Percentiles rank a stretch among this genome's conserved stretches.
phyloP scores from a whole-genome alignment of 768 basidiomycete genomes.

The Lentinula sp. region DNA sequence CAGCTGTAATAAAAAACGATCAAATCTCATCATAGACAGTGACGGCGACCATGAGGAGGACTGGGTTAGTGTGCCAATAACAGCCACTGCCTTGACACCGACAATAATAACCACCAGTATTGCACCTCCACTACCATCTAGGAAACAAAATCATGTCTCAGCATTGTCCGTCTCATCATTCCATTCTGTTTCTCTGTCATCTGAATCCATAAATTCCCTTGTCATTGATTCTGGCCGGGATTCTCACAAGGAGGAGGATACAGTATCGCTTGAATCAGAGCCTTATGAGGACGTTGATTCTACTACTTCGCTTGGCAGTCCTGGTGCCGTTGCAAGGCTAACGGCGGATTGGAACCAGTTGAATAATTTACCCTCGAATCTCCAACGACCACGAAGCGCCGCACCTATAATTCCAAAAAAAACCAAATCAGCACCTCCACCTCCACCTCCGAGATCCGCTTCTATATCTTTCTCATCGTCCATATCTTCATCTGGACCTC shows the following conservation, averaged over 20 bases:
- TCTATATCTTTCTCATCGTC: conserved; percentile 14
- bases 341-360: conserved; percentile 43
- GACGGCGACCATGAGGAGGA: conserved; percentile 1
- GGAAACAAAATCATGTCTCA: conserved; percentile 56
- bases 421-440: conserved; percentile 7
- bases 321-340: conserved; percentile 37
- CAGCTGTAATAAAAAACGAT: background rate
- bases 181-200: conserved; percentile 77
- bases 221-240: conserved; percentile 39
- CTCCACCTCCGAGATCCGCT: conserved; percentile 9
- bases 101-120: conserved; percentile 1
- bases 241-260: conserved; percentile 29
- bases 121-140: conserved; percentile 61
- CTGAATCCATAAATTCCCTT: conserved; percentile 43
- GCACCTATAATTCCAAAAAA: background rate
- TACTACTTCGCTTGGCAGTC: conserved; percentile 46
- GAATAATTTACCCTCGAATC: conserved; percentile 34
- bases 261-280: conserved; percentile 50
- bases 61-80: conserved; percentile 1
- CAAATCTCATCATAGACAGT: background rate
- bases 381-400: conserved; percentile 35
- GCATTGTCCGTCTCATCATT: conserved; percentile 78
- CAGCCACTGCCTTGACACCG: background rate
- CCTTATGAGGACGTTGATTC: conserved; percentile 66
- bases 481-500: conserved; percentile 8